Evolutionary conservation across 176 grass and related monocot species (phyloP), one percentile per base, ranked within the genome.

Genomic region (Oryza australiensis): DNA sequence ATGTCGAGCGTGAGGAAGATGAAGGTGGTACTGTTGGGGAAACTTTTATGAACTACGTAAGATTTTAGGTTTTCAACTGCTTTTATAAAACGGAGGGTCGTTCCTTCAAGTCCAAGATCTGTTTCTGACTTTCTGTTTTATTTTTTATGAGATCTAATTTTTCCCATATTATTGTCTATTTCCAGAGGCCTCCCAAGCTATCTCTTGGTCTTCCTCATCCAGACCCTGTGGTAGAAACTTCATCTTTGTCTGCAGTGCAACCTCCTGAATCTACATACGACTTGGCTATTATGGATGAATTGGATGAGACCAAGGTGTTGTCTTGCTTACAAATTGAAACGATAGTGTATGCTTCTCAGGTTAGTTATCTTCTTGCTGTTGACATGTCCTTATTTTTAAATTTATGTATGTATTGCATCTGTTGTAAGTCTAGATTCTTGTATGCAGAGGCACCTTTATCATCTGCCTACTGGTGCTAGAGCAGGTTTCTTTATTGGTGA

Each of bases 251-350:
- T 82, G 95, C 95, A 37, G 92, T 98, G 65, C 92, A 98, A 79
- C 95, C 92, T 76, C 95, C 95, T 76, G 95, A 98, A 74, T 92
- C 95, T 16, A 95, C 92, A 77, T 95, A 98, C 76, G 74, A 77
- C 79, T 49, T 93, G 70, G 79, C 82, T 84, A 98, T 98, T 72
- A 89, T 93, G 71, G 84, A 86, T 40, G 88, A 95, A 57, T 79
- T 98, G 79, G 84, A 91, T 71, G 83, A 92, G 26, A 93, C 82
- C 38, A 95, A 91, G 26, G 85, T 89, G n/a, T 45, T 98, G 9
- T 98, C 95, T 84, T 95, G 95, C 89, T 94, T 98, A 84, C 95
- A 98, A 75, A 98, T 95, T 29, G 95, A 98, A 93, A 93, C 95
- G 64, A 87, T 93, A 82, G 90, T 94, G 38, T 98, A 98, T 88